Conservation (phyloP, 306 rosid genomes). For the Crataegus laevigata region DNA sequence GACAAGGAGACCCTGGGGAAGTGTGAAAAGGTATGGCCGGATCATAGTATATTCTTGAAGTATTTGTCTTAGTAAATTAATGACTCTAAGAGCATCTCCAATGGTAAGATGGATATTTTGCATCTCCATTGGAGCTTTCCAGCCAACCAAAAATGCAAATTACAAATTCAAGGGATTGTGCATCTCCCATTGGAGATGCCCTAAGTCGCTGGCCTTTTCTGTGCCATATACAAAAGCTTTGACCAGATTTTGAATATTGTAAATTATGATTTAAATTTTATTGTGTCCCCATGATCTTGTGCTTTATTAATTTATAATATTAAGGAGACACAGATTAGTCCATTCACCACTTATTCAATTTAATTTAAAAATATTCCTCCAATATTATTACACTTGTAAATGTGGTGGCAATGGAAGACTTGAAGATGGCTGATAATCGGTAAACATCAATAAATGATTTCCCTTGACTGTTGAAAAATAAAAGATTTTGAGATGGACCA, state of each 20-base stretch:
- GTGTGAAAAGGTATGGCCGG: constrained; percentile 86
- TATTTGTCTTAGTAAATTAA: background rate
- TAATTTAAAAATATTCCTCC: background rate
- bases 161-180: background rate
- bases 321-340: background rate
- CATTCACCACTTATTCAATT: background rate
- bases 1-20: constrained; percentile 78
- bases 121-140: background rate
- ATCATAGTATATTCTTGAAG: background rate
- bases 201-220: background rate
- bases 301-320: background rate
- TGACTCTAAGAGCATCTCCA: background rate
- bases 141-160: background rate
- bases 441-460: background rate
- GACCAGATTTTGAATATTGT: background rate
- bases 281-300: background rate
- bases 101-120: background rate
- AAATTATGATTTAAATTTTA: background rate
- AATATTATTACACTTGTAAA: background rate
- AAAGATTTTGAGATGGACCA: background rate
- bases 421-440: background rate
- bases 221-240: background rate
- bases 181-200: background rate
- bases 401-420: background rate
- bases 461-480: background rate